phyloP scores from a whole-genome alignment of 345 rosid genomes.

The Eucalyptus regnans region DNA sequence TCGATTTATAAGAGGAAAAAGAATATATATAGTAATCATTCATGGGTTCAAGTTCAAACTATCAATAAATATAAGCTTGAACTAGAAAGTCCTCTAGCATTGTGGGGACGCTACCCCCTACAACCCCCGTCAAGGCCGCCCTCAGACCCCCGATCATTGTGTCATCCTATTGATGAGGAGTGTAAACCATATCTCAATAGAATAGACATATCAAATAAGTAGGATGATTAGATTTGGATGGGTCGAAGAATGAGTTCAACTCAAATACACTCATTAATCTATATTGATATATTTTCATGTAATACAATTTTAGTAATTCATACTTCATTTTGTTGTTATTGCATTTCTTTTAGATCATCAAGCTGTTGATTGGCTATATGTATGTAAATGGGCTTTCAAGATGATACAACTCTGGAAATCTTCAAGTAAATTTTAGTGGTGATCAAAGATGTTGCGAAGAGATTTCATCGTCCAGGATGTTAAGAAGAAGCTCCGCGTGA shows the following conservation, averaged over 20 bases:
- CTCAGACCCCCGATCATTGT: rapidly evolving
- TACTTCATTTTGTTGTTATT: background rate
- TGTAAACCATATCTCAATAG: too few relatives aligned
- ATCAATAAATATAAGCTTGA: too few relatives aligned
- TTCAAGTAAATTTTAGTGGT: background rate
- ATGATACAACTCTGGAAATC: background rate
- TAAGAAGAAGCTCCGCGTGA: conserved; percentile 17
- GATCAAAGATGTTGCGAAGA: background rate
- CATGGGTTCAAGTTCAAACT: too few relatives aligned
- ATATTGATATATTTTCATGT: background rate
- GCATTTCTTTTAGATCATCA: background rate
- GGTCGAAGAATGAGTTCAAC: rapidly evolving
- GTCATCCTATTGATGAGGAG: rapidly evolving
- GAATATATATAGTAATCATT: too few relatives aligned
- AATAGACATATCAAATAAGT: background rate
- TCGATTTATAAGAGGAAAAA: too few relatives aligned
- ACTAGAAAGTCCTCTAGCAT: too few relatives aligned
- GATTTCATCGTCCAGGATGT: background rate
- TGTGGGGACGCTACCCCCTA: rapidly evolving
- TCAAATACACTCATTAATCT: background rate
- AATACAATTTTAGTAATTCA: background rate
- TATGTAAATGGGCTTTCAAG: background rate
- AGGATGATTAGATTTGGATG: background rate
- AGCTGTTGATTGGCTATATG: background rate
- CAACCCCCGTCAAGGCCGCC: rapidly evolving